phyloP scores from a whole-genome alignment of 352 stramenopile species.

The Phytophthora lateralis region DNA sequence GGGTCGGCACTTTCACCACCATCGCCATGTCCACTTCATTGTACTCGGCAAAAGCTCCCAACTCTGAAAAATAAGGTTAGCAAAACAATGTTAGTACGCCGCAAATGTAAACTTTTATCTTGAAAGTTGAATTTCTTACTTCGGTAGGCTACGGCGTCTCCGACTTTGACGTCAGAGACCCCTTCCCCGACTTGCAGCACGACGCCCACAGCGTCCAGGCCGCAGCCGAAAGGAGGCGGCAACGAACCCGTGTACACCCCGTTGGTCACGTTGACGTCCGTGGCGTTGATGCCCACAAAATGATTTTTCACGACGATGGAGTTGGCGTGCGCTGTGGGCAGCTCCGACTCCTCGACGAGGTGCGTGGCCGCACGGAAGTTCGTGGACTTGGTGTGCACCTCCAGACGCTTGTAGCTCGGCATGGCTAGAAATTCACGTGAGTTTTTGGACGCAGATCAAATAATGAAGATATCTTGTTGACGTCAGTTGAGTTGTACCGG shows the following conservation, averaged over 20 bases:
- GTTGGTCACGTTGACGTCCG: slow-evolving; percentile 61
- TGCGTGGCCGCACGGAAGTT: slow-evolving; percentile 48
- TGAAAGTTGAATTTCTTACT: slow-evolving; percentile 23
- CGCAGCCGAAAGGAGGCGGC: slow-evolving; percentile 48
- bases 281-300: slow-evolving; percentile 58
- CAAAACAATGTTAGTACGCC: neutral
- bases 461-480: neutral
- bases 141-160: slow-evolving; percentile 46
- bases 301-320: slow-evolving; percentile 48
- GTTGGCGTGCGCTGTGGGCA: slow-evolving; percentile 28
- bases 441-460: slow-evolving; percentile 18
- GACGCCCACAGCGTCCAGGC: slow-evolving; percentile 49
- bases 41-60: slow-evolving; percentile 64
- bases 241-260: slow-evolving; percentile 40
- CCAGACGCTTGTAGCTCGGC: slow-evolving; percentile 43
- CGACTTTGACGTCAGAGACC: slow-evolving; percentile 49
- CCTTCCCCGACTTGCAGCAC: slow-evolving; percentile 42
- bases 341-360: slow-evolving; percentile 37
- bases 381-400: slow-evolving; percentile 50
- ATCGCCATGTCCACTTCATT: slow-evolving; percentile 36
- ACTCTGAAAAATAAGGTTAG: slow-evolving; percentile 21
- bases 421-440: slow-evolving; percentile 17
- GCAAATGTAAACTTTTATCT: neutral
- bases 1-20: slow-evolving; percentile 37
- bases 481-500: neutral